Base-by-base conservation (phyloP, 768 basidiomycete genomes). In the Chalciporus piperatus region DNA sequence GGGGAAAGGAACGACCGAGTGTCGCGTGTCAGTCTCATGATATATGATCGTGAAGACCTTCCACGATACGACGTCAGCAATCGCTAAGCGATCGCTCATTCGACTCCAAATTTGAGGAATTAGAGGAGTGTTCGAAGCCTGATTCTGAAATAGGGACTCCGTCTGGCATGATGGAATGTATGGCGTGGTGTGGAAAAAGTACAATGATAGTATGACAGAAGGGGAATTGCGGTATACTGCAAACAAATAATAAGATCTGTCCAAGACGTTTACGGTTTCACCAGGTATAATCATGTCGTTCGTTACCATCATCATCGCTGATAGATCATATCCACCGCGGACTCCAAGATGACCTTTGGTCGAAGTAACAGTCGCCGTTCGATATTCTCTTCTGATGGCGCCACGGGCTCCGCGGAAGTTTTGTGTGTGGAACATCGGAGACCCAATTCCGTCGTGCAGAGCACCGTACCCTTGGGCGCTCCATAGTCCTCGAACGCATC, bases 261-360 rank as follows among this genome's bases (percentile, higher is more conserved):
- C 30, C 11, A 28, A 44, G 27, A 17, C 27, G 25, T 17, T 17
- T 17, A 3, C 7, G 11, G 27, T 35, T 37, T 17, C 8, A 39
- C 7, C 10, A 19, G 28, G 57, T 37, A 37, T 37, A 4, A 33
- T 33, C 16, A 6, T 37, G 6, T 37, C 35, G 35, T 37, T 33
- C 14, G 16, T n/a, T 37, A 37, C 8, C 28, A 7, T 37, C 28
- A 22, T 52, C 43, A 70, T 22, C 65, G 69, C 44, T 68, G 71
- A 45, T 75, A 74, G 41, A 79, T 68, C 57, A 78, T 72, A 43
- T 80, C 74, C 54, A 77, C 70, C 12, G 87, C 84, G n/a, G 82
- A 83, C 61, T 89, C 87, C 50, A 89, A 68, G 37, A 90, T 81
- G 3, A 89, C 86, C 65, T 87, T 89, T n/a, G 88, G 87, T 62